Conservation (phyloP, 805 yeast species). For the Blastobotrys robertii region DNA sequence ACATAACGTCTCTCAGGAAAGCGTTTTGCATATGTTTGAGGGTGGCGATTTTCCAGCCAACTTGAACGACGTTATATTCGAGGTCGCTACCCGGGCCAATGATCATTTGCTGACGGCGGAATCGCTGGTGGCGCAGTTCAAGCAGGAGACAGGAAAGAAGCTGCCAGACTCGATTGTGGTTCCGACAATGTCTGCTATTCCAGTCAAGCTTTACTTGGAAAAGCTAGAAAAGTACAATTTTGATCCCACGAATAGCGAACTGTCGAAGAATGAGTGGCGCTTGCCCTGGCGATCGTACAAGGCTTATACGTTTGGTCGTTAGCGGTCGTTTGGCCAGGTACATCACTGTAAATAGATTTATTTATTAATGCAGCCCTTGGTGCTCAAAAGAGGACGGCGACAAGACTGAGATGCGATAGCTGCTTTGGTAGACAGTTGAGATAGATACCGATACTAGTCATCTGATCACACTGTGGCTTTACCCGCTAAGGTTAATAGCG, state of each 20-base stretch:
- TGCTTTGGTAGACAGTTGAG: too few relatives aligned
- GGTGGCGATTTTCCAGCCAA: constrained; percentile 19
- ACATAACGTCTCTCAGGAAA: constrained; percentile 53
- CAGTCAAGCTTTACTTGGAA: constrained; percentile 52
- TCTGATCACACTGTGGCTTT: too few relatives aligned
- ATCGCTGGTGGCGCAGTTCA: constrained; percentile 36
- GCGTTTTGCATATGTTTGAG: constrained; percentile 28
- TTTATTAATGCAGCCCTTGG: background rate
- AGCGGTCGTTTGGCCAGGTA: constrained; percentile 18
- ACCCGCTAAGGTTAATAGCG: too few relatives aligned
- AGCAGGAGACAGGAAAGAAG: constrained; percentile 28
- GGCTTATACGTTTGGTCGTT: constrained; percentile 33
- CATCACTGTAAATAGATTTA: background rate
- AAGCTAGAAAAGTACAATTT: constrained; percentile 55
- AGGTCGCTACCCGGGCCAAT: constrained; percentile 65
- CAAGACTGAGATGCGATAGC: too few relatives aligned
- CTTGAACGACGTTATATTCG: constrained; percentile 54
- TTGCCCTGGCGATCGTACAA: constrained; percentile 52
- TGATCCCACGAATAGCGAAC: constrained; percentile 40
- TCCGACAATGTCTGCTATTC: constrained; percentile 61
- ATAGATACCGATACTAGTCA: too few relatives aligned
- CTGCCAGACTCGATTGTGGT: constrained; percentile 48
- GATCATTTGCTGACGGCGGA: constrained; percentile 70
- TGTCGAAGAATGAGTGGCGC: constrained; percentile 51
- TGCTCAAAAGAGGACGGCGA: background rate